Base-by-base conservation (phyloP, 2,329 filamentous ascomycete genomes). In the Blastomyces emzantsi region DNA sequence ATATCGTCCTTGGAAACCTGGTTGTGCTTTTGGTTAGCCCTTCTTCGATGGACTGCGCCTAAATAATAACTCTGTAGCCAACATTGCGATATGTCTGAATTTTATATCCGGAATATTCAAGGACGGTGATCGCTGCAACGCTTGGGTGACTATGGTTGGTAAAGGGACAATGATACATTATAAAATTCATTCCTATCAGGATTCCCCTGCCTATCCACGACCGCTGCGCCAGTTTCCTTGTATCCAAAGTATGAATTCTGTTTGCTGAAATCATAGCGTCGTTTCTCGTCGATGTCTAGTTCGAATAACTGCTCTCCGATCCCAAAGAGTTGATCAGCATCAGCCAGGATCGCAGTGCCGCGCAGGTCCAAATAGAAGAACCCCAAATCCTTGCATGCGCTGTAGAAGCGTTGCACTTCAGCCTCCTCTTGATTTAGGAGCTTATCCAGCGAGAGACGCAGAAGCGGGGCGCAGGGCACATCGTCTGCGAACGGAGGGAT, bases 331-430 rank as follows among this genome's bases (percentile, higher is more conserved):
- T 70, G 64, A 51, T 82, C 75, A 2, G 79, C 78, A 63, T 80
- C 73, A 1, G 67, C 52, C 0, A 83, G 72, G 3, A 84, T 68
- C 0, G 69, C 69, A 17, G 74, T 70, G 58, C 69, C 70, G 28
- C 74, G 72, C 2, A 84, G 71, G 66, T 84, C 80, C 7, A 85
- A 74, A 66, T 85, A 85, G 73, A 84, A 85, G 73, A 85, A 85
- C 1, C 83, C 82, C 0, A 84, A 73, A 2, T 83, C 77, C 51
- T 75, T 72, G n/a, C 74, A 77, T n/a, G 76, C 75, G 43, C 71
- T 63, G 39, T 73, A 75, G 28, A 81, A 72, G 28, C 72, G 71
- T 11, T 70, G 60, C 6, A 70, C 67, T 68, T 80, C 79, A 3
- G 62, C 62, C 4, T 60, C 15, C 51, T 80, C 74, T 49, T 72